Evolutionary conservation across 768 basidiomycete genomes (phyloP).

Genomic region (Tricholoma terreum): DNA sequence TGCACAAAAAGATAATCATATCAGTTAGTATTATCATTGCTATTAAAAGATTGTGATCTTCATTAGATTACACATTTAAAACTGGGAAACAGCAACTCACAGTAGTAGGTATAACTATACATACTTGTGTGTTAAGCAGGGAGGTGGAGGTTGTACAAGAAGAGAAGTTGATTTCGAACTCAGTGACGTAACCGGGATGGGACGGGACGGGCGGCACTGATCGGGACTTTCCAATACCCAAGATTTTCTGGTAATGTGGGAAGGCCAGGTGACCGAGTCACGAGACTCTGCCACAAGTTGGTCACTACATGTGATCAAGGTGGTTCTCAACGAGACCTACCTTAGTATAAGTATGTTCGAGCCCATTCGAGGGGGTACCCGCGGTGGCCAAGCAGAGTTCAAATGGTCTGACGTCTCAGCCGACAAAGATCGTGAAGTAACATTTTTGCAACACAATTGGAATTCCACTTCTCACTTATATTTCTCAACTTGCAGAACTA

Average conservation of each 20-base stretch:
- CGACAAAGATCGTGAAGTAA: constrained; percentile 90
- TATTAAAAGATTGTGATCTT: not conserved
- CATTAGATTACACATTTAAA: not conserved
- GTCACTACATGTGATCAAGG: no score
- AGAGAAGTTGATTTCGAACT: no score
- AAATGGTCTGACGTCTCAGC: constrained; percentile 89
- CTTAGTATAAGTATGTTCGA: constrained; percentile 58
- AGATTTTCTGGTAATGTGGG: no score
- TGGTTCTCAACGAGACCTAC: no score
- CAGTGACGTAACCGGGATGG: no score
- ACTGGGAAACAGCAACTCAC: not conserved
- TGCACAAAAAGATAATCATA: no score
- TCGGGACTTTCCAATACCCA: no score
- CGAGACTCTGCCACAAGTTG: no score
- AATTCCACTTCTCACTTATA: not conserved
- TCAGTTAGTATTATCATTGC: not conserved
- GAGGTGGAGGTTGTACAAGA: no score
- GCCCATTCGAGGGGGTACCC: constrained; percentile 83
- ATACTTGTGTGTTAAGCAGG: not conserved
- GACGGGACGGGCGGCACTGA: no score
- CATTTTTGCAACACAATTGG: not conserved
- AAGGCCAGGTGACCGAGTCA: no score
- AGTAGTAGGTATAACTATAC: not conserved
- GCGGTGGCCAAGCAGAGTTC: constrained; percentile 89
- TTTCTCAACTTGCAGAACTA: constrained; percentile 64